phyloP scores from a whole-genome alignment of 352 stramenopile genomes.

The Saprolegnia parasitica region DNA sequence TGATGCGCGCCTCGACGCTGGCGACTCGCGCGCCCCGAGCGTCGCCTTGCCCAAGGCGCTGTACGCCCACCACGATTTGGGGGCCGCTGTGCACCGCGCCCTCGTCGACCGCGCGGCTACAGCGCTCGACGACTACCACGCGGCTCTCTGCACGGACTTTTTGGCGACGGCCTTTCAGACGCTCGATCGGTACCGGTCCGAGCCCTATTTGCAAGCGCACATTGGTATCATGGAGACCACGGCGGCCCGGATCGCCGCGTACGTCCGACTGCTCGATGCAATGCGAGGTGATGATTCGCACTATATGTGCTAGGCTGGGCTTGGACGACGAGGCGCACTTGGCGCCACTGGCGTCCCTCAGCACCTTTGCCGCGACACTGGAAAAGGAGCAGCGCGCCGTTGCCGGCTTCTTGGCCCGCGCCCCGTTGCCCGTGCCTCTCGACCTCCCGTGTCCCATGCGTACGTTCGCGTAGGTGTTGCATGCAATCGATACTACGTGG shows the following conservation, averaged over 20 bases:
- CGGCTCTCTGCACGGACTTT: constrained; percentile 10
- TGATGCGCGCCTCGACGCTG: constrained; percentile 35
- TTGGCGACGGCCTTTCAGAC: background rate
- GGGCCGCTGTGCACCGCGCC: constrained; percentile 65
- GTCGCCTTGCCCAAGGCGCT: constrained; percentile 34
- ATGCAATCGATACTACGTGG: too few species aligned
- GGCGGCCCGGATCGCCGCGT: background rate
- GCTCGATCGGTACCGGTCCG: background rate
- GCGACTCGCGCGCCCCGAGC: constrained; percentile 3
- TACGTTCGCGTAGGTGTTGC: background rate
- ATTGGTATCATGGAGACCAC: constrained; percentile 1
- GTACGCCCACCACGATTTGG: constrained; percentile 71
- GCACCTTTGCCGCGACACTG: constrained; percentile 36
- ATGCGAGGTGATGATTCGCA: too few species aligned
- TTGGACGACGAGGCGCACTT: constrained; percentile 71
- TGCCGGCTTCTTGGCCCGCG: background rate
- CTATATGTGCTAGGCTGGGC: constrained; percentile 37
- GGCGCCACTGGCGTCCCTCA: constrained; percentile 46
- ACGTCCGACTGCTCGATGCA: background rate
- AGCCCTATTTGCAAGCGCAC: background rate
- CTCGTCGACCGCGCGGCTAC: constrained; percentile 42
- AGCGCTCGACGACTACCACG: constrained; percentile 18
- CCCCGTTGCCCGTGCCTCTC: background rate
- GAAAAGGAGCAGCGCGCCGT: constrained; percentile 28
- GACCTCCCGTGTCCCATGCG: background rate